Conservation (phyloP, 2,329 filamentous ascomycete genomes). For the Ceratocystiopsis sp. region DNA sequence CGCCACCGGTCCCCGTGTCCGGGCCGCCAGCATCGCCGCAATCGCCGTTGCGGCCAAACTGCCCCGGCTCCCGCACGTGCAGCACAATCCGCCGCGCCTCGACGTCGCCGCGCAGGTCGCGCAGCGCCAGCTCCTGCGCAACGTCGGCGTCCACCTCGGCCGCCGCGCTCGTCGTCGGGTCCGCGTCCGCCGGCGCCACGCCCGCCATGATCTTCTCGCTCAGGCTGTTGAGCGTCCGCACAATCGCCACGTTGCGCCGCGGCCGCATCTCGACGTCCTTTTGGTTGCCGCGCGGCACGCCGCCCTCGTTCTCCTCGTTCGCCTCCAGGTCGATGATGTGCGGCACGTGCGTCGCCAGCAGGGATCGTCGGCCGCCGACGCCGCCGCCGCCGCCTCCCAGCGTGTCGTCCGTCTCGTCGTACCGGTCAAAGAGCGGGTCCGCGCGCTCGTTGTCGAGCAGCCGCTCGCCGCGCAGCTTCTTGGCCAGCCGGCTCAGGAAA, state of each 20-base stretch:
- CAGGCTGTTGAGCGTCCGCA: constrained; percentile 74
- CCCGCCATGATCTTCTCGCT: constrained; percentile 89
- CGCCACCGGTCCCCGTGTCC: too few species aligned
- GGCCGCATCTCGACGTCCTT: constrained; percentile 86
- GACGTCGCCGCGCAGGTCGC: constrained; percentile 60
- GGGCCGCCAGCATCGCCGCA: too few species aligned
- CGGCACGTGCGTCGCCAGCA: constrained; percentile 35
- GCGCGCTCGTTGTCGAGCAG: constrained; percentile 59
- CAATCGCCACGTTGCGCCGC: constrained; percentile 65
- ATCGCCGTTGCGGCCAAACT: constrained; percentile 27
- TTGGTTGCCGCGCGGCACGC: constrained; percentile 62
- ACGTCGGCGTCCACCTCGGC: too few species aligned
- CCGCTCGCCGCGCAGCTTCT: constrained; percentile 80
- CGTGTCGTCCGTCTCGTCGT: constrained; percentile 57
- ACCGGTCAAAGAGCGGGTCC: constrained; percentile 68
- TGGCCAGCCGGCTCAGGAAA: constrained; percentile 78
- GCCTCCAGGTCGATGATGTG: constrained; percentile 84
- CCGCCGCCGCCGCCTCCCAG: constrained; percentile 33
- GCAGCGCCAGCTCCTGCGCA: constrained; percentile 49
- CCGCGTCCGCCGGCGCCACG: constrained; percentile 61
- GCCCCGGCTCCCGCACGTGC: constrained; percentile 74
- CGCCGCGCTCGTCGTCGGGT: constrained; percentile 40
- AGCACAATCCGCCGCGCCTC: constrained; percentile 66
- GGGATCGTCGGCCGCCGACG: too few species aligned
- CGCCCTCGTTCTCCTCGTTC: constrained; percentile 89